Evolutionary conservation across 805 yeast species (phyloP).

Genomic region (Teunomyces cretensis): DNA sequence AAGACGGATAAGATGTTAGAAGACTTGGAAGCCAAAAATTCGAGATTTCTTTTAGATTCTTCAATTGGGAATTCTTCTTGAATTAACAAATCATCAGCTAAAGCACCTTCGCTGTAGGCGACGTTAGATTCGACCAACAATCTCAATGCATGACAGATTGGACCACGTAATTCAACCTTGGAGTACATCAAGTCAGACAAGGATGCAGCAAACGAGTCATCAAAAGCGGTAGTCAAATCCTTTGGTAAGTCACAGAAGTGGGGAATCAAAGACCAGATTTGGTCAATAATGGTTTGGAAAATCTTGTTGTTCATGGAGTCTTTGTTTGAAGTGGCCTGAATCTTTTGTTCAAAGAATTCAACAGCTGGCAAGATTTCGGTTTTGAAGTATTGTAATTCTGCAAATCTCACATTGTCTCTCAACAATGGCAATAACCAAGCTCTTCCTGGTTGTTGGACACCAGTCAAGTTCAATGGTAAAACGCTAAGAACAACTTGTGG

Average conservation of each 20-base stretch:
- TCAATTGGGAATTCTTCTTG: slow-evolving; percentile 60
- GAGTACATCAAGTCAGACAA: slow-evolving; percentile 75
- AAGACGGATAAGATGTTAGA: slow-evolving; percentile 80
- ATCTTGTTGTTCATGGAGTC: slow-evolving; percentile 73
- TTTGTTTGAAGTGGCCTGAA: slow-evolving; percentile 42
- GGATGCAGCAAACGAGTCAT: slow-evolving; percentile 73
- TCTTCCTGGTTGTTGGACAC: slow-evolving; percentile 67
- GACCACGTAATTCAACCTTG: slow-evolving; percentile 70
- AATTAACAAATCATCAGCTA: slow-evolving; percentile 54
- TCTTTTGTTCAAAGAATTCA: slow-evolving; percentile 51
- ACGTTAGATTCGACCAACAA: slow-evolving; percentile 74
- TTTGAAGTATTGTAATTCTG: slow-evolving; percentile 65
- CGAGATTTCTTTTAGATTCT: slow-evolving; percentile 56
- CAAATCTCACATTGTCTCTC: slow-evolving; percentile 78
- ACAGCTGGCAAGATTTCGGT: slow-evolving; percentile 65
- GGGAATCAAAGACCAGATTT: slow-evolving; percentile 89
- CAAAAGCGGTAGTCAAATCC: slow-evolving; percentile 65
- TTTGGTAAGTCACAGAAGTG: slow-evolving; percentile 84
- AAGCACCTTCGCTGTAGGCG: slow-evolving; percentile 59
- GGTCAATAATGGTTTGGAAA: slow-evolving; percentile 82
- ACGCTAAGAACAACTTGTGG: slow-evolving; percentile 76
- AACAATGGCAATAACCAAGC: slow-evolving; percentile 94
- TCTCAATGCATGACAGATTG: slow-evolving; percentile 80
- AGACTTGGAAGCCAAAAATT: slow-evolving; percentile 63
- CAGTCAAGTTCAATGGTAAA: slow-evolving; percentile 76